Percentiles rank a stretch among this genome's conserved stretches.
Evolutionary conservation across 148 eudicot genomes (phyloP).

Genomic region (Silene uniflora): DNA sequence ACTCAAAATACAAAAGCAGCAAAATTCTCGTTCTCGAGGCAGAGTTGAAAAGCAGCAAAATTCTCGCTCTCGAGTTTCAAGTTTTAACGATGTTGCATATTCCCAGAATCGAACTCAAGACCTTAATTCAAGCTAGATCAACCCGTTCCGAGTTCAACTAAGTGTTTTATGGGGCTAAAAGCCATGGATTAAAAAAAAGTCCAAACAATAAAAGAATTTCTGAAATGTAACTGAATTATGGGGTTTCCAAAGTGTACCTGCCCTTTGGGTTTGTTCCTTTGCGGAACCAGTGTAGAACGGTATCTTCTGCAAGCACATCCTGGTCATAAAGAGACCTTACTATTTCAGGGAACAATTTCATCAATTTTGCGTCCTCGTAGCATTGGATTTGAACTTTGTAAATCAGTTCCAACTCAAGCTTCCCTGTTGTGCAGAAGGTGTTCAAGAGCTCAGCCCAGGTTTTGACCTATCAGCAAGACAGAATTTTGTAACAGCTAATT

Average conservation of each 20-base stretch:
- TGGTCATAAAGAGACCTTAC: conserved; percentile 89
- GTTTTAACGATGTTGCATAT: too few relatives aligned
- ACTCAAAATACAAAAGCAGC: too few relatives aligned
- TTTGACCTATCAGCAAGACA: conserved; percentile 53
- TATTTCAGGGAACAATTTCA: conserved; percentile 94
- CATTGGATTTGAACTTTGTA: conserved; percentile 96
- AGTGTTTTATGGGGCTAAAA: too few relatives aligned
- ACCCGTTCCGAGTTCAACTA: too few relatives aligned
- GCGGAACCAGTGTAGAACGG: conserved; percentile 91
- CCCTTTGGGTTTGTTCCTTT: conserved; percentile 94
- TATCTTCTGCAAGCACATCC: conserved; percentile 97
- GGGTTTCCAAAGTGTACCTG: conserved; percentile 41
- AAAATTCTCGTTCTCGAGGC: too few relatives aligned
- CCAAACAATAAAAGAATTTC: neutral
- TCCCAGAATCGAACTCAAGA: too few relatives aligned
- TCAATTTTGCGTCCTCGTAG: conserved; percentile 90
- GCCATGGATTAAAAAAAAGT: too few relatives aligned
- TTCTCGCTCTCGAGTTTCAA: too few relatives aligned
- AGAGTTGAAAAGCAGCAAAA: too few relatives aligned
- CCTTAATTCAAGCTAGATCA: too few relatives aligned
- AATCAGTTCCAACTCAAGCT: conserved; percentile 85
- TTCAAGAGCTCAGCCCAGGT: conserved; percentile 82
- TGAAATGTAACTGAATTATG: too few relatives aligned
- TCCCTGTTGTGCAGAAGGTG: conserved; percentile 86
- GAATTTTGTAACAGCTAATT: conserved; percentile 8